Conservation (phyloP, 495 filamentous ascomycete genomes). For the Penicillium argentinense region DNA sequence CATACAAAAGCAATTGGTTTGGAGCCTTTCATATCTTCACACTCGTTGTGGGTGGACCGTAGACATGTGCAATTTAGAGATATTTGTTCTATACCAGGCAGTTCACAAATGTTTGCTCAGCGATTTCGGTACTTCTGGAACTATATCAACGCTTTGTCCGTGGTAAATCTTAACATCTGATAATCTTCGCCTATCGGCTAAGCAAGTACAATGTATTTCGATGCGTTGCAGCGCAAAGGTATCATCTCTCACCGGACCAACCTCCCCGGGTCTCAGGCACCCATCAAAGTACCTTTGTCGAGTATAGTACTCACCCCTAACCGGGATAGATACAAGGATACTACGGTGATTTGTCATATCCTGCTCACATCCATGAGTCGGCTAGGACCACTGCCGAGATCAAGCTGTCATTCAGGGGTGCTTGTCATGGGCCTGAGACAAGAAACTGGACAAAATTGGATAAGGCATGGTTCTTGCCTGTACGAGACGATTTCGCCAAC, state of each 20-base stretch:
- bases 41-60: neutral
- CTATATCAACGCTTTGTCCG: neutral
- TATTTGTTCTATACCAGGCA: neutral
- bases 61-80: neutral
- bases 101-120: too few species aligned
- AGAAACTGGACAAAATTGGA: neutral
- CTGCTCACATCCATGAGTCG: neutral
- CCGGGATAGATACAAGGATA: neutral
- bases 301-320: too few species aligned
- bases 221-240: too few species aligned
- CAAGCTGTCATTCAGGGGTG: neutral
- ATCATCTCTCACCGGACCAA: too few species aligned
- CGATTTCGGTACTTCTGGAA: neutral
- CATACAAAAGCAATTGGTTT: slow-evolving; percentile 39
- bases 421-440: slow-evolving; percentile 1
- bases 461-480: neutral
- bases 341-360: slow-evolving; percentile 4
- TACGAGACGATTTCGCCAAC: neutral
- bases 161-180: too few species aligned
- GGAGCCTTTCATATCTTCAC: slow-evolving; percentile 20
- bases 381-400: neutral
- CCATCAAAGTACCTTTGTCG: too few species aligned
- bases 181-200: too few species aligned
- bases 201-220: too few species aligned
- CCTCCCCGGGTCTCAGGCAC: too few species aligned